Conservation (phyloP, 192 early-diverging fungal species). For the Radiomyces spectabilis region DNA sequence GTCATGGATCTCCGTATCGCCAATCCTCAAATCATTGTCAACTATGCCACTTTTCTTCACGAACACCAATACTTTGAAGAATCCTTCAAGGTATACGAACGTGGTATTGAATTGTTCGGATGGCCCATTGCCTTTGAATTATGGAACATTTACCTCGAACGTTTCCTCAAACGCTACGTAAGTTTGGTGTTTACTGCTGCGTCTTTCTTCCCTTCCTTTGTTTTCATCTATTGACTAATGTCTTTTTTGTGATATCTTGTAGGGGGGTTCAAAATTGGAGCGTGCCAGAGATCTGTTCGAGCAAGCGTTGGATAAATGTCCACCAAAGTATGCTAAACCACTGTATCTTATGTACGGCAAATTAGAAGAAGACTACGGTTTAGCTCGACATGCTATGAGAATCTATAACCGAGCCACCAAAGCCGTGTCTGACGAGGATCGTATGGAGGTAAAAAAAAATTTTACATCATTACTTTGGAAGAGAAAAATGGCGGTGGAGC, state of each 20-base stretch:
- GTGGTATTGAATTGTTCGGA: conserved; percentile 93
- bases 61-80: conserved; percentile 91
- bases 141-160: conserved; percentile 91
- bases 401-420: conserved; percentile 90
- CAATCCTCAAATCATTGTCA: conserved; percentile 92
- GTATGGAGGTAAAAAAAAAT: conserved; percentile 42
- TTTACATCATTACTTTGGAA: neutral
- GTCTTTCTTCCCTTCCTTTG: neutral
- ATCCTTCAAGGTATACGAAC: conserved; percentile 91
- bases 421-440: conserved; percentile 67
- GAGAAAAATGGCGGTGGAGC: neutral
- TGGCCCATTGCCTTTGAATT: conserved; percentile 96
- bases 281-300: conserved; percentile 93
- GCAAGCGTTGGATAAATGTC: conserved; percentile 81
- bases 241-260: no score
- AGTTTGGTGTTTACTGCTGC: conserved; percentile 2
- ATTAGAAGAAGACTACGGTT: conserved; percentile 87
- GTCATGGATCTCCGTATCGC: conserved; percentile 93
- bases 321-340: conserved; percentile 77
- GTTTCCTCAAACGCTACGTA: conserved; percentile 79
- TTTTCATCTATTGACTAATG: neutral
- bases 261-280: conserved; percentile 81
- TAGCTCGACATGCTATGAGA: conserved; percentile 85
- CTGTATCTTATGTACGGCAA: conserved; percentile 88
- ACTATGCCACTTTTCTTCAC: conserved; percentile 88